Evolutionary conservation across 1,139 yeast genomes (phyloP).

Genomic region (Dujonia santamariae): DNA sequence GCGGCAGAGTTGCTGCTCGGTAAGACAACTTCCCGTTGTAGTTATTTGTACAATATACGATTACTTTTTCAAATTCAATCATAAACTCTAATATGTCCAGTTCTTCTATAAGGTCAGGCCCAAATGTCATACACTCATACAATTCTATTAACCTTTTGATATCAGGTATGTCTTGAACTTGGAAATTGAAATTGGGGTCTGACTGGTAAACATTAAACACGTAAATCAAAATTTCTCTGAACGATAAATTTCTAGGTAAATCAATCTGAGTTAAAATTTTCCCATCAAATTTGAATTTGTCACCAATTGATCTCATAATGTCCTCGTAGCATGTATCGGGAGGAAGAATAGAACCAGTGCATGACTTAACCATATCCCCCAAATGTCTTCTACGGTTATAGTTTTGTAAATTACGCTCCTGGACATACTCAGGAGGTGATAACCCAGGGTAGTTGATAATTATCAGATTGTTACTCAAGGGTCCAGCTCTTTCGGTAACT

Average conservation of each 20-base stretch:
- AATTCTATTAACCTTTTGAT: conserved; percentile 39
- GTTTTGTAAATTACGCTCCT: conserved; percentile 28
- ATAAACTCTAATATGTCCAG: conserved; percentile 62
- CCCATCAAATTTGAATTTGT: conserved; percentile 45
- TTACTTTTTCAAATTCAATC: conserved; percentile 26
- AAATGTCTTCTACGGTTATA: conserved; percentile 2
- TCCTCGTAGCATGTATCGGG: conserved; percentile 64
- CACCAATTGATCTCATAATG: conserved; percentile 54
- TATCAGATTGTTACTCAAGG: conserved; percentile 33
- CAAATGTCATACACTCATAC: conserved; percentile 72
- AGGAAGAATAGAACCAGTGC: conserved; percentile 42
- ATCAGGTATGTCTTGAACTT: conserved; percentile 16
- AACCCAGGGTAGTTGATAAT: conserved; percentile 64
- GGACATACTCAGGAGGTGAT: conserved; percentile 43
- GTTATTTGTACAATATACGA: conserved; percentile 5
- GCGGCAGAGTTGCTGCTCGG: not conserved
- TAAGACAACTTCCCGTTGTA: conserved; percentile 5
- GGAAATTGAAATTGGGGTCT: conserved; percentile 10
- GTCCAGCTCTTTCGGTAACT: conserved; percentile 50
- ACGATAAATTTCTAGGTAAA: conserved; percentile 41
- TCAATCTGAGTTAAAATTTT: conserved; percentile 34
- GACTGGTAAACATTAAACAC: conserved; percentile 15
- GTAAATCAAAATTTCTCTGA: conserved; percentile 43
- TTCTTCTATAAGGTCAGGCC: conserved; percentile 60
- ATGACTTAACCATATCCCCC: conserved; percentile 9